These are phyloP conservation scores for Apiotrichum gamsii DNA, from an alignment of 1,284 basidiomycete species.

Conservation along the genomic window DNA sequence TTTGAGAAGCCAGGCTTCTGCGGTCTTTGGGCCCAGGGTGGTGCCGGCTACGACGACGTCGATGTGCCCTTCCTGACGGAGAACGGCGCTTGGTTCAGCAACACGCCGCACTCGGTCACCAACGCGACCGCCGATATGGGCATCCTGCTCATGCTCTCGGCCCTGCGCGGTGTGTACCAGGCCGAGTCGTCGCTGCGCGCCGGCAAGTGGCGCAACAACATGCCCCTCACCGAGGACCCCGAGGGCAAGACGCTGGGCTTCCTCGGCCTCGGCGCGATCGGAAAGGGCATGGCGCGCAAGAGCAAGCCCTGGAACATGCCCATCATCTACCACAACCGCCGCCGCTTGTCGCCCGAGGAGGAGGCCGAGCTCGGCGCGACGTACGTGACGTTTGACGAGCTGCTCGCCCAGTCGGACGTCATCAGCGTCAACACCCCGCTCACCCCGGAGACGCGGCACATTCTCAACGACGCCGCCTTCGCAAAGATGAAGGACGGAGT, in stretches of 20 bases:
- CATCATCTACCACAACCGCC: constrained; percentile 27
- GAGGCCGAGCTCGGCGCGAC: constrained; percentile 19
- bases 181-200: constrained; percentile 11
- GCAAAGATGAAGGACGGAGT: constrained; percentile 40
- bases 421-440: constrained; percentile 37
- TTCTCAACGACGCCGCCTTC: constrained; percentile 33
- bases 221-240: constrained; percentile 21
- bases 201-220: constrained; percentile 20
- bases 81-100: constrained; percentile 19
- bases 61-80: constrained; percentile 9
- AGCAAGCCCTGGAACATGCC: constrained; percentile 24
- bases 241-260: constrained; percentile 18
- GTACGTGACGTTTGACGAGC: constrained; percentile 36
- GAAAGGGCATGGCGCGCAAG: constrained; percentile 24
- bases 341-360: constrained; percentile 18
- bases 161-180: constrained; percentile 18
- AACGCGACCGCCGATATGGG: constrained; percentile 27
- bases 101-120: constrained; percentile 27
- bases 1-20: constrained; percentile 13
- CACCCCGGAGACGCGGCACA: constrained; percentile 26
- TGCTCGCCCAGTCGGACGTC: constrained; percentile 32
- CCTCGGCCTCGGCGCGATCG: constrained; percentile 25
- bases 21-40: constrained; percentile 21
- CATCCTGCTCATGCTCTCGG: constrained; percentile 20
- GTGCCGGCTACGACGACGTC: constrained; percentile 23